Conservation (phyloP, 495 filamentous ascomycete genomes). For the Chaetomium cochliodes region DNA sequence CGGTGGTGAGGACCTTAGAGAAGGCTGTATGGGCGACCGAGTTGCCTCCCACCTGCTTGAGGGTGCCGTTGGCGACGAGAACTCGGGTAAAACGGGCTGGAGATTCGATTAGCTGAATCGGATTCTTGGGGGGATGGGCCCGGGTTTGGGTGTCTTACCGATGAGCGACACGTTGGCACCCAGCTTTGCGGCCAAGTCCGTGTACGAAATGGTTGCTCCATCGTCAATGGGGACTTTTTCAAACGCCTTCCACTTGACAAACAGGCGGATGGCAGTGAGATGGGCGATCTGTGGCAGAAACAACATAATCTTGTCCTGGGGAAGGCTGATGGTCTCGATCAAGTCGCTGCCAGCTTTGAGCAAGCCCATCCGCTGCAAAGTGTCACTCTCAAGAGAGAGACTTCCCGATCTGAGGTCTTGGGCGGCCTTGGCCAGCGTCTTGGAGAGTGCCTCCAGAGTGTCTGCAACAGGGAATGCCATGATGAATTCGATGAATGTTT, state of each 20-base stretch:
- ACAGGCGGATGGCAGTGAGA: constrained; percentile 28
- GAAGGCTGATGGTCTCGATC: constrained; percentile 3
- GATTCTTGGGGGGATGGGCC: not conserved
- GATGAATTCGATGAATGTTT: constrained; percentile 4
- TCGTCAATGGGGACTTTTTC: constrained; percentile 30
- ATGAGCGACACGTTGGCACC: constrained; percentile 31
- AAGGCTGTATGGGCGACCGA: constrained; percentile 27
- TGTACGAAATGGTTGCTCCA: constrained; percentile 26
- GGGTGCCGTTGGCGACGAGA: constrained; percentile 23
- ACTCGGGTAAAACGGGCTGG: constrained; percentile 23
- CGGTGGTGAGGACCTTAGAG: constrained; percentile 8
- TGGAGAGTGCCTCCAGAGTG: constrained; percentile 14
- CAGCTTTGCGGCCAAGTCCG: constrained; percentile 28
- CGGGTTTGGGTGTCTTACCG: constrained; percentile 14
- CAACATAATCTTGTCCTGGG: constrained; percentile 13
- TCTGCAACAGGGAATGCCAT: constrained; percentile 13
- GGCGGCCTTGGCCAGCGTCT: constrained; percentile 7
- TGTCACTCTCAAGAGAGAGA: constrained; percentile 1
- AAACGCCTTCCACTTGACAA: constrained; percentile 37
- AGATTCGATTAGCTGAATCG: not conserved
- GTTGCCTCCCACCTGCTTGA: constrained; percentile 22
- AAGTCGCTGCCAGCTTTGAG: constrained; percentile 10
- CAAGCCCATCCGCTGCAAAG: constrained; percentile 11
- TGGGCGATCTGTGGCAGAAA: constrained; percentile 14
- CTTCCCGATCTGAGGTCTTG: constrained; percentile 9